Evolutionary conservation across 352 stramenopile species (phyloP), one percentile per base, ranked within the genome.

Genomic region (Pythium periplocum): DNA sequence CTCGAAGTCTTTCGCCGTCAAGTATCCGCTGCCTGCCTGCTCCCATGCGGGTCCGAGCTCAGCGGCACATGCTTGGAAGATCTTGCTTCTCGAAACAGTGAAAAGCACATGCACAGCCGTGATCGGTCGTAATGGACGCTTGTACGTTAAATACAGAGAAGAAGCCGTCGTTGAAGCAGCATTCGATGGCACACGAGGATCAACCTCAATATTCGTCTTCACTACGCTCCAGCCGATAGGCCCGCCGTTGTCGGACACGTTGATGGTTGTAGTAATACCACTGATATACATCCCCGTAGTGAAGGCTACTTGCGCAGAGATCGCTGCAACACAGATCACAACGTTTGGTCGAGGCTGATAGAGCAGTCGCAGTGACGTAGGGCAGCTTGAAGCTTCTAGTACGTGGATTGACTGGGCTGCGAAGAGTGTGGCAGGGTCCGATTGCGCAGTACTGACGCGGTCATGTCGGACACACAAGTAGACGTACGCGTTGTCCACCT

Each of bases 401-500:
- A 56, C 39, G 2, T 34, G 43, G 9, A 65, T 39, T 5, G 51
- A 59, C 38, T 65, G 51, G 3, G 59, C 36, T 33, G 47, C 49
- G 32, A 55, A 50, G 3, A 59, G 10, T 5, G 37, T 39, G 26
- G 38, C 45, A 6, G 34, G 30, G 40, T 59, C 47, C 2, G 34
- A 31, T 31, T 41, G 35, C 6, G 59, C 33, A 2, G 51, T 40
- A 2, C 49, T 31, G 30, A 50, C 38, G 6, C 49, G 58, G 31
- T 65, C 58, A 39, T 56, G 51, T 34, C 59, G 59, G 42, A 57
- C 57, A 31, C 52, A 66, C 30, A 66, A 45, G 10, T 50, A 61
- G 12, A 56, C 46, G 40, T 47, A 59, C 11, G 30, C 35, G 17
- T 26, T 26, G 17, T 26, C 17, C 17, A 26, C 17, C 17, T 26